Percentiles rank a stretch among this genome's conserved stretches.
These are phyloP conservation scores for Solanum hybrid DNA, from an alignment of 305 asterid genomes.

Conservation along the genomic window DNA sequence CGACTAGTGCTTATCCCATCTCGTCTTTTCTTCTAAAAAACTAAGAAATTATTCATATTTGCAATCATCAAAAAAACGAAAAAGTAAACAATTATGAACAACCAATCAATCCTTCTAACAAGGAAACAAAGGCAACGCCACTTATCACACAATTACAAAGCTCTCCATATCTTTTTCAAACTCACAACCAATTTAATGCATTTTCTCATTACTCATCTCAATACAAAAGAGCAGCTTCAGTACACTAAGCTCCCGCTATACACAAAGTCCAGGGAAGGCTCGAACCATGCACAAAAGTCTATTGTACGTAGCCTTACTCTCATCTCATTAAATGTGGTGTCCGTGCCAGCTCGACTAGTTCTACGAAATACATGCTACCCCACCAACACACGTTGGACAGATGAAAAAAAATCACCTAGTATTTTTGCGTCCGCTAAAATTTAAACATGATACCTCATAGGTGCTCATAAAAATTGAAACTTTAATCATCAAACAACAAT, in stretches of 20 bases:
- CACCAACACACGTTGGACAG: neutral
- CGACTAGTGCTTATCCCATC: neutral
- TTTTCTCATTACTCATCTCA: neutral
- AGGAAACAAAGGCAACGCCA: neutral
- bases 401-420: neutral
- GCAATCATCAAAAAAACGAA: neutral
- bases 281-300: neutral
- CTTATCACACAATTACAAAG: neutral
- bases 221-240: neutral
- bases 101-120: neutral
- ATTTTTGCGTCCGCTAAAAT: neutral
- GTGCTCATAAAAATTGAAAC: neutral
- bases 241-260: neutral
- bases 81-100: neutral
- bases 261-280: accelerated
- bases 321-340: neutral
- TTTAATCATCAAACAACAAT: neutral
- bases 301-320: neutral
- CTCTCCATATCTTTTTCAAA: neutral
- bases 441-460: neutral
- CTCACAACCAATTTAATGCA: neutral
- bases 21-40: neutral
- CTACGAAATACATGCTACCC: neutral
- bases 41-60: neutral
- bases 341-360: accelerated